Percentiles rank a stretch among this genome's conserved stretches.
These are phyloP conservation scores for Jatropha multifida DNA, from an alignment of 441 rosid species.

Conservation along the genomic window DNA sequence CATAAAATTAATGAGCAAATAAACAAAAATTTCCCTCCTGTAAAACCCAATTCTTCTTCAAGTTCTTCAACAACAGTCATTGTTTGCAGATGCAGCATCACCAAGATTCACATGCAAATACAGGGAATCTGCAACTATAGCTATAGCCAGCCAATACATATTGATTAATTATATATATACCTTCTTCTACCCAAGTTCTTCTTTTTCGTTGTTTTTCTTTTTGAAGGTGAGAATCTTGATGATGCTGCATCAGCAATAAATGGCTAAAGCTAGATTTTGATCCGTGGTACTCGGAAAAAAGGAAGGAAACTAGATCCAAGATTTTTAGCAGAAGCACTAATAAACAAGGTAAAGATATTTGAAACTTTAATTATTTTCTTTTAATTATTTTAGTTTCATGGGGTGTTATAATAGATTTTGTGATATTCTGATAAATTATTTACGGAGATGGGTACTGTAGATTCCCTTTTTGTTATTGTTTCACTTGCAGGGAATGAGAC, in stretches of 20 bases:
- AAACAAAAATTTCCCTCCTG: too few relatives aligned
- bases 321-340: constrained; percentile 6
- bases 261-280: constrained; percentile 32
- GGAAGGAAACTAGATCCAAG: constrained; percentile 16
- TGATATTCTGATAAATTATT: too few relatives aligned
- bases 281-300: background rate
- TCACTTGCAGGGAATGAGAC: constrained; percentile 3
- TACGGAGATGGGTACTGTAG: background rate
- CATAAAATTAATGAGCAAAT: too few relatives aligned
- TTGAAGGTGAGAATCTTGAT: constrained; percentile 90
- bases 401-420: too few relatives aligned
- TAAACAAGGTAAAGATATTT: constrained; percentile 16
- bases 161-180: background rate
- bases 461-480: background rate
- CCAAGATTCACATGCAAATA: constrained; percentile 82
- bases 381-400: too few relatives aligned
- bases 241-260: constrained; percentile 95
- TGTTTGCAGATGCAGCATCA: constrained; percentile 81
- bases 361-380: background rate
- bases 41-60: background rate
- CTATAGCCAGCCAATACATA: background rate
- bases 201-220: background rate
- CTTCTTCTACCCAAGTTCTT: constrained; percentile 18
- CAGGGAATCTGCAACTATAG: background rate
- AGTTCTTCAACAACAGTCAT: constrained; percentile 38